These are phyloP conservation scores for Fusarium sp. DNA, from an alignment of 2,329 filamentous ascomycete species.

Conservation along the genomic window DNA sequence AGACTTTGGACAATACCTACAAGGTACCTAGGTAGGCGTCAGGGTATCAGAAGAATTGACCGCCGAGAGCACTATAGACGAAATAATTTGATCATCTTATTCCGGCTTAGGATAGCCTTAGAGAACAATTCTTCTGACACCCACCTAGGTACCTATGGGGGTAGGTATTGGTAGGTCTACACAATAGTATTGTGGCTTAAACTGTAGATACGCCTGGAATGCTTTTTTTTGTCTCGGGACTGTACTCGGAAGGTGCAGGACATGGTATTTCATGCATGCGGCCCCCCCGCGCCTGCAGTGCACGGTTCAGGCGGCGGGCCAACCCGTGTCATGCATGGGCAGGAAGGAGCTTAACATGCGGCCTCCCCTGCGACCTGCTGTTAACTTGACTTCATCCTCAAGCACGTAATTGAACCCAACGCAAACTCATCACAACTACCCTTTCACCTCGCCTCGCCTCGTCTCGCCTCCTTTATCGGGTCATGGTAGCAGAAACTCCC, in stretches of 20 bases:
- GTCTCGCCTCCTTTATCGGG: conserved; percentile 25
- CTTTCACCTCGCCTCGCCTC: not conserved
- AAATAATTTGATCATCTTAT: no score
- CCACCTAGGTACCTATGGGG: no score
- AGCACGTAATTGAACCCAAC: not conserved
- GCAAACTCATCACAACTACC: conserved; percentile 1
- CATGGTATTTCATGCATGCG: conserved; percentile 30
- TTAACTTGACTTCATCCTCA: conserved; percentile 38
- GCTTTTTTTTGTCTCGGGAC: not conserved
- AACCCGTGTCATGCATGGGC: conserved; percentile 38
- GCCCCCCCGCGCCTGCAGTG: conserved; percentile 30
- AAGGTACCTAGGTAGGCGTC: no score
- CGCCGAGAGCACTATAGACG: no score
- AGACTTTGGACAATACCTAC: not conserved
- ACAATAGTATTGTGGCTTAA: conserved; percentile 8
- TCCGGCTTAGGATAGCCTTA: no score
- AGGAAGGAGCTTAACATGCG: conserved; percentile 41
- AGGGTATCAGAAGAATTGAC: no score
- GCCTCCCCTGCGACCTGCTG: conserved; percentile 36
- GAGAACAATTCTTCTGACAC: no score
- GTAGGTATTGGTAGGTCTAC: not conserved
- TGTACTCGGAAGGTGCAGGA: conserved; percentile 11
- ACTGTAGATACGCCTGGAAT: conserved; percentile 16
- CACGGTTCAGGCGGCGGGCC: conserved; percentile 38
- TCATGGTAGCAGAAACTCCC: conserved; percentile 42